A percentile compares a stretch with the other conserved stretches of the same genome.
Conservation (phyloP, 1,284 basidiomycete species). For the Cryptococcus sp. region DNA sequence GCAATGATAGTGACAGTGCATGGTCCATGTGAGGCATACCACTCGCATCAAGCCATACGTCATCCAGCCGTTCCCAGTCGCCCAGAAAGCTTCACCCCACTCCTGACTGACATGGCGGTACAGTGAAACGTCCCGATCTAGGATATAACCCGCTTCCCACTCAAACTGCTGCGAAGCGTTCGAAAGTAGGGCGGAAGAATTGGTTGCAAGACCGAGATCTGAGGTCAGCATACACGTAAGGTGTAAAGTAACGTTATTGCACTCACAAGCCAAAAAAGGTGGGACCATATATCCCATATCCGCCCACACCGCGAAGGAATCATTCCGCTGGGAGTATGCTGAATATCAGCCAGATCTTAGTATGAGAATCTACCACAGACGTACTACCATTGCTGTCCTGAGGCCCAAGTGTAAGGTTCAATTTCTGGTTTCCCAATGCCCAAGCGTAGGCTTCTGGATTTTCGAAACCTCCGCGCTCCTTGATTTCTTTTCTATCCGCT, state of each 20-base stretch:
- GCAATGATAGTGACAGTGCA: not conserved
- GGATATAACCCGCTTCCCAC: constrained; percentile 33
- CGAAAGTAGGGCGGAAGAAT: constrained; percentile 50
- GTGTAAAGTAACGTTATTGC: too few species aligned
- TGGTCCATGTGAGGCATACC: not conserved
- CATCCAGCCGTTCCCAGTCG: constrained; percentile 50
- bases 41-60: constrained; percentile 22
- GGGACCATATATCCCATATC: constrained; percentile 62
- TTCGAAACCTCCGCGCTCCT: constrained; percentile 1
- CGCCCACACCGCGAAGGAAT: constrained; percentile 50
- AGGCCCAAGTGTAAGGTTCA: too few species aligned
- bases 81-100: constrained; percentile 47
- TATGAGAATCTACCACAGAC: too few species aligned
- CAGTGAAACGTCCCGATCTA: not conserved
- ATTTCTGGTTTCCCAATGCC: constrained; percentile 30
- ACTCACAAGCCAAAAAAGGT: constrained; percentile 55
- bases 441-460: constrained; percentile 23
- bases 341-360: too few species aligned
- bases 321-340: not conserved
- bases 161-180: constrained; percentile 55
- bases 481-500: constrained; percentile 10
- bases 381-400: too few species aligned
- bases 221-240: not conserved
- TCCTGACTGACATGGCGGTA: constrained; percentile 54
- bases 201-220: constrained; percentile 51